phyloP scores from a whole-genome alignment of 2,329 filamentous ascomycete species.

The Rugonectria rugulosa region DNA sequence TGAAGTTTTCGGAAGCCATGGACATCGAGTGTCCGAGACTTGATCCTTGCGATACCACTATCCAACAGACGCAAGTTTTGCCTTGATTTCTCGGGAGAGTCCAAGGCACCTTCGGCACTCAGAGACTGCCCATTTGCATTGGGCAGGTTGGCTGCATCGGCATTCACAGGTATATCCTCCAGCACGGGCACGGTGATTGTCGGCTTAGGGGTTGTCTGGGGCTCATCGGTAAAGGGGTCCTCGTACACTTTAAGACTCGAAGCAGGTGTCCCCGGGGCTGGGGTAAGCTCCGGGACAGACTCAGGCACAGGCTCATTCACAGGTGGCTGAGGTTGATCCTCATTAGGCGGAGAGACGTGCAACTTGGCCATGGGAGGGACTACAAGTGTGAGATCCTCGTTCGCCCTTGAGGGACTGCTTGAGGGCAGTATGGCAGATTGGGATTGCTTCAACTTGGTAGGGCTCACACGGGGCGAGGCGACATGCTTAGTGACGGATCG shows the following conservation, averaged over 20 bases:
- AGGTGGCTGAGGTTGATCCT: constrained; percentile 20
- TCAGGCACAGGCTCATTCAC: constrained; percentile 22
- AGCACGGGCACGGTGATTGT: constrained; percentile 59
- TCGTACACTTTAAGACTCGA: constrained; percentile 64
- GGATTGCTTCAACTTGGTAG: constrained; percentile 48
- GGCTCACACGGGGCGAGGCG: constrained; percentile 53
- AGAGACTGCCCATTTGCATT: constrained; percentile 35
- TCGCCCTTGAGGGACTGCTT: constrained; percentile 55
- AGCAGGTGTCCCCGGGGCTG: constrained; percentile 21
- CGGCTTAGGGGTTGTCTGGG: constrained; percentile 54
- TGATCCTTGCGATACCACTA: constrained; percentile 78
- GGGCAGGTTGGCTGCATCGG: constrained; percentile 52
- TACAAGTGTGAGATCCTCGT: constrained; percentile 63
- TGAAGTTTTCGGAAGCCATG: constrained; percentile 83
- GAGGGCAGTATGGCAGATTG: constrained; percentile 38
- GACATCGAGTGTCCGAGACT: constrained; percentile 75
- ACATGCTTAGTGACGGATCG: constrained; percentile 42
- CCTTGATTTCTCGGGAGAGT: constrained; percentile 57
- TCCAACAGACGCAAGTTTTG: constrained; percentile 71
- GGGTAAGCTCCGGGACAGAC: background rate
- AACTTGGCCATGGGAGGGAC: constrained; percentile 55
- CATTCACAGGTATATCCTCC: constrained; percentile 68
- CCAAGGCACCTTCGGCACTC: constrained; percentile 28
- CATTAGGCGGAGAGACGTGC: constrained; percentile 42
- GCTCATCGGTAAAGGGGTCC: constrained; percentile 63